Conservation (phyloP, 768 basidiomycete genomes). For the Termitomyces sp. region DNA sequence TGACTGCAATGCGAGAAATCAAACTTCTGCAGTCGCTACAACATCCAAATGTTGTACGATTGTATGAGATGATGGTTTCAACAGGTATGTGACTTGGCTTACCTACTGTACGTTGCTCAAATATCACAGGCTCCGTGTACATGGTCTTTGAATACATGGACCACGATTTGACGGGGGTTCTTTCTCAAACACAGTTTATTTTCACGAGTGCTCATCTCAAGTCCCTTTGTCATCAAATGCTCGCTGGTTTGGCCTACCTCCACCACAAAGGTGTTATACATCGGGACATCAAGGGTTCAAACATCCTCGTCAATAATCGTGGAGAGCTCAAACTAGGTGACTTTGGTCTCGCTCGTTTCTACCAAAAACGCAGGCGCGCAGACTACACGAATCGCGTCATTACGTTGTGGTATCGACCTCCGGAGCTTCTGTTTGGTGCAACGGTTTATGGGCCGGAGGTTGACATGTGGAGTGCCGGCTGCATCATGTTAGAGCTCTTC, state of each 20-base stretch:
- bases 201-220: conserved; percentile 90
- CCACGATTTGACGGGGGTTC: conserved; percentile 91
- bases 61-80: conserved; percentile 99
- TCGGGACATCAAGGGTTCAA: conserved; percentile 98
- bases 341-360: conserved; percentile 96
- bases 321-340: conserved; percentile 96
- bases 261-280: conserved; percentile 96
- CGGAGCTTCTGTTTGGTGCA: conserved; percentile 90
- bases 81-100: conserved; percentile 53
- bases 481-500: conserved; percentile 98
- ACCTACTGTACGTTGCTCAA: conserved; percentile 2
- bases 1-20: conserved; percentile 98
- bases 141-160: conserved; percentile 99
- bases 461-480: conserved; percentile 99
- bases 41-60: conserved; percentile 83
- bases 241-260: conserved; percentile 88
- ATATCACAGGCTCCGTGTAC: conserved; percentile 75
- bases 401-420: conserved; percentile 97
- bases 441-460: conserved; percentile 97
- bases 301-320: conserved; percentile 86
- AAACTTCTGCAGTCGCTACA: conserved; percentile 89
- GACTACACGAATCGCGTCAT: conserved; percentile 99
- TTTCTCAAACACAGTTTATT: conserved; percentile 83
- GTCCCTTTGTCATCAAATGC: conserved; percentile 94
- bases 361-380: conserved; percentile 80